Base-by-base conservation (phyloP, 2,329 filamentous ascomycete genomes). In the Calonectria montana region DNA sequence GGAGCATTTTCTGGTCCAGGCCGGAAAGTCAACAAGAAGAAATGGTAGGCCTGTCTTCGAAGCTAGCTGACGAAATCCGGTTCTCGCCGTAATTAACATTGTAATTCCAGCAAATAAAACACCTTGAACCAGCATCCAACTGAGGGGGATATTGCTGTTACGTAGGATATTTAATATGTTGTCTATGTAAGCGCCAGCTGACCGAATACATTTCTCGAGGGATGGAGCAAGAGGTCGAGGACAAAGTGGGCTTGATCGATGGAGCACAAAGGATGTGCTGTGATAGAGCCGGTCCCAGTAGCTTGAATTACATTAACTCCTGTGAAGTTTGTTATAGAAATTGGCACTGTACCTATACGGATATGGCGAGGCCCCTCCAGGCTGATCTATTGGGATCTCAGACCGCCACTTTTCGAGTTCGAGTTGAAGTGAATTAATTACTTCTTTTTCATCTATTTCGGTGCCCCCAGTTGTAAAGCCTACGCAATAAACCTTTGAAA, bases 221-320 rank as follows among this genome's bases (percentile, higher is more conserved):
- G 63, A 67, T 31, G 39, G 12, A 43, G 39, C 8, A 12, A 57
- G 31, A 6, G 69, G 69, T 9, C 61, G 29, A 16, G 63, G 69
- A 25, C 63, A 65, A 2, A 72, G 47, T 27, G 70, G 70, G 23
- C 70, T 70, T 6, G 70, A 63, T 41, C 70, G 61, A 47, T 72
- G 70, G 23, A 72, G 53, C 10, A 72, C 67, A 29, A 66, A 69
- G 1, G 70, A 61, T 9, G 70, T 72, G 27, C 61, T 53, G 21
- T 69, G 61, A 63, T 72, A 67, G 3, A 72, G 61, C 6, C 70
- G 21, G 16, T 72, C 66, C 70, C 70, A 72, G 21, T 70, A 72
- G 6, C 70, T 72, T 29, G 1, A 23, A 21, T 8, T 2, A 6
- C 2, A 31, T 48, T 10, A 59, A 29, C 12, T 9, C 2, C 16